Percentiles rank a stretch among this genome's conserved stretches.
Evolutionary conservation across 2,329 filamentous ascomycete genomes (phyloP).

Genomic region (Dactylellina parvicollis): DNA sequence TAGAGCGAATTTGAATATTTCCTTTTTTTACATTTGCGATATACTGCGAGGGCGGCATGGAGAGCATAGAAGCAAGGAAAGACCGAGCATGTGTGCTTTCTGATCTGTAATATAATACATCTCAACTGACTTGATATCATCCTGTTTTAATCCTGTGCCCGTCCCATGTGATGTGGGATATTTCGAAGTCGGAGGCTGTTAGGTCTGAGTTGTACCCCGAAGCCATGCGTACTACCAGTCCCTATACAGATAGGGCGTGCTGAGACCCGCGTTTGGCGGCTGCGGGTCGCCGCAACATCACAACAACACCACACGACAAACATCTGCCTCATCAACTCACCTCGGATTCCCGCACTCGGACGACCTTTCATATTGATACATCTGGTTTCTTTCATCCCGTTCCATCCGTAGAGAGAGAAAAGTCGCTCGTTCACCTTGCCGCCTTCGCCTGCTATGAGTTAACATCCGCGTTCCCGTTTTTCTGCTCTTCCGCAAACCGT

Average conservation of each 20-base stretch:
- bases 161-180: slow-evolving; percentile 22
- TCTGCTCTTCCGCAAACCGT: slow-evolving; percentile 20
- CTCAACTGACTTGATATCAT: slow-evolving; percentile 14
- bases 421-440: slow-evolving; percentile 40
- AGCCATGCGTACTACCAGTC: slow-evolving; percentile 19
- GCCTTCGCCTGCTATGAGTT: slow-evolving; percentile 50
- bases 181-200: not conserved
- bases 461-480: slow-evolving; percentile 33
- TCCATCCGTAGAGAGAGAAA: slow-evolving; percentile 44
- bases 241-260: slow-evolving; percentile 6
- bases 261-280: slow-evolving; percentile 53
- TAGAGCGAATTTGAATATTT: too few species aligned
- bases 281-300: slow-evolving; percentile 52
- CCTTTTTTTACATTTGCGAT: too few species aligned
- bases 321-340: slow-evolving; percentile 54
- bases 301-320: slow-evolving; percentile 52
- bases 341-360: slow-evolving; percentile 35
- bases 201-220: slow-evolving; percentile 21
- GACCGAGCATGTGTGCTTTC: not conserved
- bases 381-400: too few species aligned
- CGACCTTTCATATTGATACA: slow-evolving; percentile 50
- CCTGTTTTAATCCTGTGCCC: slow-evolving; percentile 11
- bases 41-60: too few species aligned
- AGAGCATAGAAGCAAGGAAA: too few species aligned
- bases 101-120: not conserved